Percentiles rank a stretch among this genome's conserved stretches.
These are phyloP conservation scores for Lippia alba DNA, from an alignment of 305 asterid genomes.

Conservation along the genomic window DNA sequence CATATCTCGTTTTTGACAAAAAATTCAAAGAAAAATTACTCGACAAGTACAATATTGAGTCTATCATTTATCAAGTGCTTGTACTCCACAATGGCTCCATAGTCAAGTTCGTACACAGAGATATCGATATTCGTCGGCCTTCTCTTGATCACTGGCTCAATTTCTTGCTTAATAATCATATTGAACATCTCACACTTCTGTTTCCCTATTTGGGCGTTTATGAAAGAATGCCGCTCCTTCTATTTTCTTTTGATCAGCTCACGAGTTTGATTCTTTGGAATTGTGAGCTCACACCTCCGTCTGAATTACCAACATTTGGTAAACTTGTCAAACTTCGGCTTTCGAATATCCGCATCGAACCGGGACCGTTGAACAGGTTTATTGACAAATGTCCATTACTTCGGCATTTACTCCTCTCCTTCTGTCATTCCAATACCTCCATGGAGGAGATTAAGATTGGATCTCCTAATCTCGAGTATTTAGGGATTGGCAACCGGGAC, in stretches of 20 bases:
- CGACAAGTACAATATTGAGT: not conserved
- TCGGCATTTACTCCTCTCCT: no score
- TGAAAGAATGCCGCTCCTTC: not conserved
- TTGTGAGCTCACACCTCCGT: no score
- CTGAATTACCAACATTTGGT: no score
- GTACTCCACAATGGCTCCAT: not conserved
- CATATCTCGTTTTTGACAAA: not conserved
- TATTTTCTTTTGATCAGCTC: not conserved
- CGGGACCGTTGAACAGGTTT: no score
- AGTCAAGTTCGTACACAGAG: not conserved
- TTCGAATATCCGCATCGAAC: no score
- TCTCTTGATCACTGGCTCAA: not conserved
- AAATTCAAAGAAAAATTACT: not conserved
- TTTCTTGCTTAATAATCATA: not conserved
- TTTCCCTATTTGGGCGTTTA: not conserved
- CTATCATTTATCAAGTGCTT: not conserved
- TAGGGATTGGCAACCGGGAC: not conserved
- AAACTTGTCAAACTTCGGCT: no score
- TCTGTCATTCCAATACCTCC: no score
- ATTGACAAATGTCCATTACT: no score
- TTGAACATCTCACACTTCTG: not conserved
- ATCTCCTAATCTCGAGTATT: not conserved
- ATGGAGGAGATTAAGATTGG: not conserved
- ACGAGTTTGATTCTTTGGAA: not conserved
- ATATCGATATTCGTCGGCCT: not conserved